phyloP scores from a whole-genome alignment of 2,329 filamentous ascomycete species.

The Chrysosporium queenslandicum region DNA sequence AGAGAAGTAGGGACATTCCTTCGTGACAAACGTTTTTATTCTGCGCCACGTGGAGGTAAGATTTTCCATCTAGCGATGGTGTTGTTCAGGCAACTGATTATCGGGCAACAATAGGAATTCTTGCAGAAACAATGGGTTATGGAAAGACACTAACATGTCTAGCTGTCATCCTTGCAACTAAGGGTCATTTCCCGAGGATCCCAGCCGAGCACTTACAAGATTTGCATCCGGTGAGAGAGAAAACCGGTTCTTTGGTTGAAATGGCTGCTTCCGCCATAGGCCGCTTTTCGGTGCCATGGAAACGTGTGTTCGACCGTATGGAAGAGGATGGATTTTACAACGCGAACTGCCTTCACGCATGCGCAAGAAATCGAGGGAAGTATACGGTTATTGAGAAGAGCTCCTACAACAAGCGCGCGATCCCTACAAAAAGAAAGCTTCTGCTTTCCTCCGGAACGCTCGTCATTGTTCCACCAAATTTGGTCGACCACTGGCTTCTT shows the following conservation, averaged over 20 bases:
- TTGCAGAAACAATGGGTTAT: conserved; percentile 43
- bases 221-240: conserved; percentile 33
- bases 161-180: conserved; percentile 64
- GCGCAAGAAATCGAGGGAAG: conserved; percentile 49
- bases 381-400: conserved; percentile 50
- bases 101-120: conserved; percentile 28
- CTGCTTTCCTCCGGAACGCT: conserved; percentile 49
- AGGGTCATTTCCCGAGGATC: conserved; percentile 54
- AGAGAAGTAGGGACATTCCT: conserved; percentile 52
- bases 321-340: conserved; percentile 43
- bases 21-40: conserved; percentile 60
- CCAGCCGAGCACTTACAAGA: conserved; percentile 51
- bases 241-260: conserved; percentile 55
- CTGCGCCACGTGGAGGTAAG: conserved; percentile 61
- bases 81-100: neutral
- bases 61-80: neutral
- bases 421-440: neutral
- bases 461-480: conserved; percentile 70
- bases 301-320: conserved; percentile 49
- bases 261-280: conserved; percentile 66
- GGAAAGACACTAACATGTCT: conserved; percentile 88
- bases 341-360: conserved; percentile 45
- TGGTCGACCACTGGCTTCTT: conserved; percentile 71
- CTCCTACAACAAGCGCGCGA: conserved; percentile 37
- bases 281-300: conserved; percentile 61